Base-by-base conservation (phyloP, 495 filamentous ascomycete genomes). In the Neurospora pannonica region DNA sequence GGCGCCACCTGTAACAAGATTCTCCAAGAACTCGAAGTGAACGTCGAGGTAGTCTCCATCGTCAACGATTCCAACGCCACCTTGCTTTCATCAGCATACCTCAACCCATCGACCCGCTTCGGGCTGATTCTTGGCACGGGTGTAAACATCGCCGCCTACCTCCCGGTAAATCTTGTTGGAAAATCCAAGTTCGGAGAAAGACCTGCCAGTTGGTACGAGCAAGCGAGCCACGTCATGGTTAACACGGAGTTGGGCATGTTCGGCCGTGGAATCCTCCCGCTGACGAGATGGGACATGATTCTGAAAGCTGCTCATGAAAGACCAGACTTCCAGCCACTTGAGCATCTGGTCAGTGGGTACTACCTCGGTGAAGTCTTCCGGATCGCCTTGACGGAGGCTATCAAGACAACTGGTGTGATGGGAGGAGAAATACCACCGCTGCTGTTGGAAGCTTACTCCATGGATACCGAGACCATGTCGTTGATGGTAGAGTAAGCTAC, bases 161-260 rank as follows among this genome's bases (percentile, higher is more conserved):
- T 89, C 43, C 87, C 87, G 2, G 83, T 87, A 17, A 82, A 86
- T 38, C 84, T 89, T 9, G 84, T 91, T 76, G 79, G 84, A 62
- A 81, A 77, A 19, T 37, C 77, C 36, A 89, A 89, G 75, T 88
- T 85, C 48, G 86, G 87, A 28, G 78, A 83, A 72, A 80, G 90
- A 75, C 81, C 86, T 74, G 74, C 86, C 78, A 82, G 81, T 79
- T 84, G 90, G 90, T 81, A 89, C 82, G 84, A 88, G 80, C 82
- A 79, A 34, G 86, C 86, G 10, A 85, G 82, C 67, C 83, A 88
- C 72, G 86, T 86, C 24, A 89, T 97, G 38, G 88, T 96, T 71
- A 97, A 97, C 83, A 97, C 94, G 1, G 94, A 97, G 82, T 87
- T 93, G 83, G 92, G 92, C 71, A 95, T 97, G 89, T 90, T 92